Conservation (phyloP, 257 asterid genomes). For the Fraxinus anomala region DNA sequence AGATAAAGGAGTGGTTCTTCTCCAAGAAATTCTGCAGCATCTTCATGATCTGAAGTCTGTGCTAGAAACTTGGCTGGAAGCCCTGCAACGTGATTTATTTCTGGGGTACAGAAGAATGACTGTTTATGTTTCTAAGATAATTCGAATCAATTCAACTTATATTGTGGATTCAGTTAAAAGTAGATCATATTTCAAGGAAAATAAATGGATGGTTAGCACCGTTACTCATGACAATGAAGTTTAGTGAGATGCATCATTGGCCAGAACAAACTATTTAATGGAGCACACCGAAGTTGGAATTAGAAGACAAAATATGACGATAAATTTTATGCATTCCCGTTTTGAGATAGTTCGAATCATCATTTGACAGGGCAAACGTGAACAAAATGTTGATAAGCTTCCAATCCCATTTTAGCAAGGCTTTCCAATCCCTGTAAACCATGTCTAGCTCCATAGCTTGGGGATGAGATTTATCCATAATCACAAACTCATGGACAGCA, state of each 20-base stretch:
- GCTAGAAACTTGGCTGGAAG: constrained; percentile 26
- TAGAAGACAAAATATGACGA: background rate
- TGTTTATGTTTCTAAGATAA: background rate
- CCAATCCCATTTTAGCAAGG: constrained; percentile 15
- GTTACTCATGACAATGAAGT: background rate
- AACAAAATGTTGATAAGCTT: background rate
- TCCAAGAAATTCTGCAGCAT: constrained; percentile 66
- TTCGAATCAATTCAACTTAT: background rate
- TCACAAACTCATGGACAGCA: constrained; percentile 41
- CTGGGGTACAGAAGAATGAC: background rate
- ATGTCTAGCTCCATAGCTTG: constrained; percentile 31
- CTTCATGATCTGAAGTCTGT: constrained; percentile 54
- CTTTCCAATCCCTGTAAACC: constrained; percentile 36
- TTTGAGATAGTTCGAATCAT: background rate
- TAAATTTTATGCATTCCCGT: background rate
- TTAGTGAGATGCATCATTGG: background rate
- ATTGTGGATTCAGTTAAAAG: background rate
- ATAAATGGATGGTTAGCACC: background rate
- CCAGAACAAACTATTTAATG: background rate
- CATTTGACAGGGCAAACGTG: background rate
- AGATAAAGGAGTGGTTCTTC: constrained; percentile 55
- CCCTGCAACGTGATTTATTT: background rate
- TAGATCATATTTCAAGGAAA: background rate
- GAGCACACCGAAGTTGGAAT: background rate
- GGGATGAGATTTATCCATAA: constrained; percentile 29